Evolutionary conservation across 352 stramenopile species (phyloP), one percentile per base, ranked within the genome.

Genomic region (Globisporangium irregulare): DNA sequence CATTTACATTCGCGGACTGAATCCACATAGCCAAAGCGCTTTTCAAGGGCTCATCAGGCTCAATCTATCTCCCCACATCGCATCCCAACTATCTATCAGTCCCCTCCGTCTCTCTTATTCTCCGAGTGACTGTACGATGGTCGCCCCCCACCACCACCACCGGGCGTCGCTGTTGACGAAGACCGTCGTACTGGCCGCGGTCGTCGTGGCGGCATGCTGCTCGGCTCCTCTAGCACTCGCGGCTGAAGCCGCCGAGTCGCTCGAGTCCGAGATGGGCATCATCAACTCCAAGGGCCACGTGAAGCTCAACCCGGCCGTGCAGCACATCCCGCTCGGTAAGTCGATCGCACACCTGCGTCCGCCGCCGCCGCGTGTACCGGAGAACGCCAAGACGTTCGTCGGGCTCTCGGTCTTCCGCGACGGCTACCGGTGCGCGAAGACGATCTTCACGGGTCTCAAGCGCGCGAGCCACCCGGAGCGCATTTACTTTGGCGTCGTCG

Each of bases 381-480:
- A 62, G 9, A 73, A 63, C n/a, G 87, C 82, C 65, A 77, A 92
- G 66, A 73, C 89, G 58, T 93, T 92, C 64, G 72, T 94, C 9
- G 87, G 87, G 0, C 74, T 94, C 43, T 94, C 87, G 43, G 84
- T 93, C 38, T 95, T 95, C 67, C 84, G 87, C 24, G 87, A 95
- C 55, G 84, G 82, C 62, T 89, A 86, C 61, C 86, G 87, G 18
- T 95, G 87, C 61, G 87, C 75, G 29, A 91, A 91, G 67, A 95
- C 87, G 32, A 86, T 95, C 22, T 80, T 91, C 68, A 94, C 87
- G 56, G 87, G 82, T 6, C 74, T 94, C 32, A 90, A 82, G 73
- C 84, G 86, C 48, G 81, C 86, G 18, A 81, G 74, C 69, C 73
- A 94, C 64, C 86, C 86, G 2, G 82, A 91, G 43, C 80, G 84